A percentile compares a stretch with the other conserved stretches of the same genome.
phyloP scores from a whole-genome alignment of 2,329 filamentous ascomycete genomes.

The Microsporum audouinii region DNA sequence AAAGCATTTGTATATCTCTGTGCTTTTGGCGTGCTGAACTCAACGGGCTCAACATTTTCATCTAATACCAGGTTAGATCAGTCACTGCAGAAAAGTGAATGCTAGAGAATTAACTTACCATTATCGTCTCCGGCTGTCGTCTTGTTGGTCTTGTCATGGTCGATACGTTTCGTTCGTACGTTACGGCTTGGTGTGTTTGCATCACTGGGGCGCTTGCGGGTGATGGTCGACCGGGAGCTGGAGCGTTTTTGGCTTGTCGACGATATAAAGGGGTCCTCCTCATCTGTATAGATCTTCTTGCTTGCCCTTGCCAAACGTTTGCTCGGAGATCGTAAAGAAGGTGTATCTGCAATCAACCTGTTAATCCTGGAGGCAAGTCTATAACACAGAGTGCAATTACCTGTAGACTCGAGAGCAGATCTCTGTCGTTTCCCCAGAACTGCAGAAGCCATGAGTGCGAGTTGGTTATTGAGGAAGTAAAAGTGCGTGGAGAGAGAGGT shows the following conservation, averaged over 20 bases:
- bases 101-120: constrained; percentile 19
- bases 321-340: constrained; percentile 32
- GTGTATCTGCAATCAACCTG: constrained; percentile 12
- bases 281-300: constrained; percentile 29
- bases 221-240: constrained; percentile 22
- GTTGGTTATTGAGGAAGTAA: constrained; percentile 13
- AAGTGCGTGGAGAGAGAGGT: constrained; percentile 16
- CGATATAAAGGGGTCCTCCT: constrained; percentile 16
- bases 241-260: constrained; percentile 27
- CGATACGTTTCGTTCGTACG: constrained; percentile 40
- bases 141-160: constrained; percentile 34
- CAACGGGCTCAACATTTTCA: constrained; percentile 32
- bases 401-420: constrained; percentile 25
- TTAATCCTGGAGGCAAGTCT: constrained; percentile 13
- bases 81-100: background rate
- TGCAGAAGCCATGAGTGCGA: constrained; percentile 27
- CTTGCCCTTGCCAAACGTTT: constrained; percentile 38
- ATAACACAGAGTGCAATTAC: constrained; percentile 22
- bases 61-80: constrained; percentile 21
- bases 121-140: constrained; percentile 34
- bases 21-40: constrained; percentile 38
- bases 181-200: constrained; percentile 22
- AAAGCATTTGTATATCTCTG: constrained; percentile 61
- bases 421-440: constrained; percentile 17
- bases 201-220: constrained; percentile 16